Percentiles rank a stretch among this genome's conserved stretches.
These are phyloP conservation scores for Sporothrix mexicana DNA, from an alignment of 2,329 filamentous ascomycete species.

Conservation along the genomic window DNA sequence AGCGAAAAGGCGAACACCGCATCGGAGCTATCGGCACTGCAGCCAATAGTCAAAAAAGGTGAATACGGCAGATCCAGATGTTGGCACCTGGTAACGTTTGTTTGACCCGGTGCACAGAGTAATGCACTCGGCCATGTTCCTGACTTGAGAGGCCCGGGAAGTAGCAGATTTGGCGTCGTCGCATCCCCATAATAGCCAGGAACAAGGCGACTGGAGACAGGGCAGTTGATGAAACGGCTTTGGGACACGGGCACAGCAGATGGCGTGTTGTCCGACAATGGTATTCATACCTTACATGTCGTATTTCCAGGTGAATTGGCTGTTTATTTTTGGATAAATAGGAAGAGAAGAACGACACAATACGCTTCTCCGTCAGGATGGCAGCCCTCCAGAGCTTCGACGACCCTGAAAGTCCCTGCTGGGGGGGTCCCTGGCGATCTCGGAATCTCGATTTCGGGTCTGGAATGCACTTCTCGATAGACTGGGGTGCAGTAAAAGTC, in stretches of 20 bases:
- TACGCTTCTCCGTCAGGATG: neutral
- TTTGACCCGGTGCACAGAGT: neutral
- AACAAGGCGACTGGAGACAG: neutral
- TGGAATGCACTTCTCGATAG: neutral
- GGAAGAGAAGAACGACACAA: neutral
- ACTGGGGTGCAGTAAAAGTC: neutral
- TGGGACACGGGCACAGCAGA: neutral
- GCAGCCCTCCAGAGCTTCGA: neutral
- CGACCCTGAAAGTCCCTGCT: neutral
- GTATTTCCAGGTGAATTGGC: no score
- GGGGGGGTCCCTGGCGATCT: neutral
- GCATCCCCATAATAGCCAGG: neutral
- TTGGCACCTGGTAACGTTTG: neutral
- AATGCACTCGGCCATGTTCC: neutral
- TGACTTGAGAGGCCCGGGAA: neutral
- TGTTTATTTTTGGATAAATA: neutral
- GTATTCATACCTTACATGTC: no score
- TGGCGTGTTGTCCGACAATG: neutral
- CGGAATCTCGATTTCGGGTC: neutral
- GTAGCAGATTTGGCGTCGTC: neutral
- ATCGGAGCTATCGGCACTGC: slow-evolving; percentile 15
- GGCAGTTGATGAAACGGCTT: slow-evolving; percentile 13
- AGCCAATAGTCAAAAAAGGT: neutral
- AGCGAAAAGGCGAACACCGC: neutral
- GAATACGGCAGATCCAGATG: neutral